Evolutionary conservation across 2,329 filamentous ascomycete species (phyloP).

Genomic region (Raffaelea arxii): DNA sequence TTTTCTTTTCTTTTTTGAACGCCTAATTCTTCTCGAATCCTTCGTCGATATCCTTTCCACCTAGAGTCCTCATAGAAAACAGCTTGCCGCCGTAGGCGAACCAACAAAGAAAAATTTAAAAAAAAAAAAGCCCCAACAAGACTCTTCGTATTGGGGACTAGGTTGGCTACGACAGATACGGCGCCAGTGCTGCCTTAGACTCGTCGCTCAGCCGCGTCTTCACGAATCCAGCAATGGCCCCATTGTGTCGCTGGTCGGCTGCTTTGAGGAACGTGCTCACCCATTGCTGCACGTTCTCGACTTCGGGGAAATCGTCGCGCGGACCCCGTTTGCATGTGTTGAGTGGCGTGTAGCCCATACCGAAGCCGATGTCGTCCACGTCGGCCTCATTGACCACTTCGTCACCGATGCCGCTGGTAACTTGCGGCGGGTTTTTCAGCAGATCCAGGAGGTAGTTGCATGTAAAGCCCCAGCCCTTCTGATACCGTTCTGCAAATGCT

Average conservation of each 20-base stretch:
- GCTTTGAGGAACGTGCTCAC: conserved; percentile 68
- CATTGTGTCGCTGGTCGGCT: conserved; percentile 64
- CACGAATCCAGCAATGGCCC: conserved; percentile 62
- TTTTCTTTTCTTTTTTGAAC: too few relatives aligned
- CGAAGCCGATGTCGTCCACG: conserved; percentile 90
- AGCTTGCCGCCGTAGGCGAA: not conserved
- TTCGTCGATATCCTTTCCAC: not conserved
- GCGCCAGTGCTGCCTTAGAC: conserved; percentile 41
- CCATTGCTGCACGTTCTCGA: conserved; percentile 76
- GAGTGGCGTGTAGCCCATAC: conserved; percentile 85
- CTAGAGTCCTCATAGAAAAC: too few relatives aligned
- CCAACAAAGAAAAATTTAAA: too few relatives aligned
- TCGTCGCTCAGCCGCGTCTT: conserved; percentile 59
- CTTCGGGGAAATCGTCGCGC: conserved; percentile 77
- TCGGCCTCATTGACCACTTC: conserved; percentile 80
- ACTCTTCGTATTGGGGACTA: too few relatives aligned
- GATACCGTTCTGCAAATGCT: conserved; percentile 71
- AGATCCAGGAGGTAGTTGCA: conserved; percentile 84
- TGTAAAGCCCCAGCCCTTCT: conserved; percentile 85
- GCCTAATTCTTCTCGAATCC: not conserved
- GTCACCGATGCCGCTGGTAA: conserved; percentile 55
- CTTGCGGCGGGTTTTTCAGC: conserved; percentile 72
- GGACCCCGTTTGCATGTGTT: conserved; percentile 74
- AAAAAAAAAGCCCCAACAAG: too few relatives aligned
- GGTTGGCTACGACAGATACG: conserved; percentile 35